Evolutionary conservation across 768 basidiomycete species (phyloP), one percentile per base, ranked within the genome.

Genomic region (Pisolithus orientalis): DNA sequence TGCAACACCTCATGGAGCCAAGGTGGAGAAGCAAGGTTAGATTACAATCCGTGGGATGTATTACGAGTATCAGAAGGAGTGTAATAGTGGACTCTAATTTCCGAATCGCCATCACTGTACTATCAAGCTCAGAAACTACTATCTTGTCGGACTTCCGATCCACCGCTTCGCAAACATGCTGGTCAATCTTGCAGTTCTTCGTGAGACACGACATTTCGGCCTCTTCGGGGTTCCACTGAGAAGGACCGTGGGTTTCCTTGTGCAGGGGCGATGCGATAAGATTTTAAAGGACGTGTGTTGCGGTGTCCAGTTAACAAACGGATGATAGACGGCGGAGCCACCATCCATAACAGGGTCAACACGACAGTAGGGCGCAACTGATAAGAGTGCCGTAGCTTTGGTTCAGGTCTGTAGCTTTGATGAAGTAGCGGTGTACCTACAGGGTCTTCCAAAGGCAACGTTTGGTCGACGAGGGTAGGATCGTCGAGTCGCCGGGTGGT

Each of bases 361-460:
- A 21, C 21, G 21, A 21, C 21, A 32, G 31, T 32, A 7, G 31
- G 31, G 39, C 24, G 52, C 69, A 60, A 29, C 63, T 57, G n/a
- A 57, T 37, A 10, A 70, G 51, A 10, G 52, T 39, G 32, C 68
- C 56, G 50, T 68, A 68, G 1, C 58, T 58, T 6, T 71, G 42
- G 24, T 56, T 60, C 8, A 76, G 65, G 47, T 72, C 70, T 49
- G 74, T 71, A 2, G 71, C 69, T 52, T 75, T 71, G 49, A 76
- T 57, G 61, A 74, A 72, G 57, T 76, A 74, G 16, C 53, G 62
- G 63, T 53, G 77, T 0, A 74, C 75, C 17, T 70, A 71, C 34
- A 75, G 52, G 6, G 74, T 72, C 11, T 78, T 75, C 50, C 72
- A 57, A 7, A 78, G 61, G 1, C 21, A 74, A 70, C 74, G 77